Evolutionary conservation across 2,329 filamentous ascomycete genomes (phyloP).

Genomic region (Nothomitra cinnamomea): DNA sequence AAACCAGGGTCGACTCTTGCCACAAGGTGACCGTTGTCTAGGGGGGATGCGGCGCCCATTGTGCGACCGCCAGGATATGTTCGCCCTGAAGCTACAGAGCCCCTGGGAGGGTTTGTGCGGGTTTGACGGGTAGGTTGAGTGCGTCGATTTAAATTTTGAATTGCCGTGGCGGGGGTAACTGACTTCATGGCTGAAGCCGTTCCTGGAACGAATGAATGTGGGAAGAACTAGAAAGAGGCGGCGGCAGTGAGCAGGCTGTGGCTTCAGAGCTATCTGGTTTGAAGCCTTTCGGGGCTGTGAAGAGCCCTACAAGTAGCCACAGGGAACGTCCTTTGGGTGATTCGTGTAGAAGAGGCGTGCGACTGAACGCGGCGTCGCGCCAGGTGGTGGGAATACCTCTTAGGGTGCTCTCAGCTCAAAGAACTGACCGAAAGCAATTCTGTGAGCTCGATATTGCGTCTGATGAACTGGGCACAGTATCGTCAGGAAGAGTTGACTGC

Average conservation of each 20-base stretch:
- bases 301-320: background rate
- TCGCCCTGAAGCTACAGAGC: conserved; percentile 23
- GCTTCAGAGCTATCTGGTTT: too few species aligned
- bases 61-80: conserved; percentile 23
- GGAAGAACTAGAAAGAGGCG: background rate
- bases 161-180: background rate
- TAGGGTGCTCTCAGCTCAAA: background rate
- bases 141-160: conserved; percentile 31
- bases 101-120: conserved; percentile 45
- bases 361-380: background rate
- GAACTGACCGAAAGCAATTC: too few species aligned
- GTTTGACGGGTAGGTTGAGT: conserved; percentile 48
- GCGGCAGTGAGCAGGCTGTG: background rate
- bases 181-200: background rate
- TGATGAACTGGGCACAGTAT: too few species aligned
- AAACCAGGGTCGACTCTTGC: conserved; percentile 28
- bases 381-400: background rate
- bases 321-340: too few species aligned
- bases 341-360: background rate
- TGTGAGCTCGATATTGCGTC: too few species aligned
- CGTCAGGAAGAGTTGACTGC: too few species aligned
- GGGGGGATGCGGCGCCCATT: conserved; percentile 17
- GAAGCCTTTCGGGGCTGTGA: background rate
- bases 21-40: conserved; percentile 3
- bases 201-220: background rate